Percentiles rank a stretch among this genome's conserved stretches.
Conservation (phyloP, 2,329 filamentous ascomycete genomes). For the Alternaria metachromatica region DNA sequence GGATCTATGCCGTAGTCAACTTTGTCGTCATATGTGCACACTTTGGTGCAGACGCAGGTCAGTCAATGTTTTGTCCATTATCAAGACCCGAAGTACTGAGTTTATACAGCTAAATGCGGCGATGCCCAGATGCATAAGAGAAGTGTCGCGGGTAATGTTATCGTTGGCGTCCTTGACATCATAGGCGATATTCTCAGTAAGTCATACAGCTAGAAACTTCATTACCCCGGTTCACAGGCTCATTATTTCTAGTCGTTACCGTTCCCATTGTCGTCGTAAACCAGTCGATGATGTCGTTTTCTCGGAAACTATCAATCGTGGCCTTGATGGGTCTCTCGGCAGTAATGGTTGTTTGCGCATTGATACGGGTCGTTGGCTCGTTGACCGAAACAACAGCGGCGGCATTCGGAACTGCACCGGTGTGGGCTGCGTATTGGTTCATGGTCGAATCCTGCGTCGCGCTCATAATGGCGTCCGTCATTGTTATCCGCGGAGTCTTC, state of each 20-base stretch:
- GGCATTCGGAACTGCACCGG: conserved; percentile 1
- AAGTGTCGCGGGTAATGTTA: background rate
- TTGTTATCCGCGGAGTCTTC: conserved; percentile 8
- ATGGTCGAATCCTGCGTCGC: conserved; percentile 6
- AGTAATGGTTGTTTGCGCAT: conserved; percentile 8
- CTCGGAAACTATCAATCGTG: conserved; percentile 5
- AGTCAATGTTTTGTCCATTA: background rate
- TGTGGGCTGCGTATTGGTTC: conserved; percentile 9
- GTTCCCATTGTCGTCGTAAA: conserved; percentile 3
- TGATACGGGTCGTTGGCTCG: conserved; percentile 6
- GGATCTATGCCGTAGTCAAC: background rate
- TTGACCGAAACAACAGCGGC: conserved; percentile 1
- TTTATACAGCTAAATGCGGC: conserved; percentile 1
- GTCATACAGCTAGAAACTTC: background rate
- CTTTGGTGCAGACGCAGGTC: conserved; percentile 5
- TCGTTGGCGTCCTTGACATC: conserved; percentile 1
- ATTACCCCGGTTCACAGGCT: background rate
- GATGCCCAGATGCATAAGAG: background rate
- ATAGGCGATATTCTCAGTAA: conserved; percentile 5
- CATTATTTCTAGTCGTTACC: background rate
- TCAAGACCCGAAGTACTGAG: background rate
- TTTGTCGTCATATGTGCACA: conserved; percentile 1
- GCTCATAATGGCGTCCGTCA: conserved; percentile 5
- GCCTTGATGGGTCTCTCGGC: conserved; percentile 3
- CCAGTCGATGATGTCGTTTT: conserved; percentile 7